Base-by-base conservation (phyloP, 345 rosid species). In the Salix dunnii region DNA sequence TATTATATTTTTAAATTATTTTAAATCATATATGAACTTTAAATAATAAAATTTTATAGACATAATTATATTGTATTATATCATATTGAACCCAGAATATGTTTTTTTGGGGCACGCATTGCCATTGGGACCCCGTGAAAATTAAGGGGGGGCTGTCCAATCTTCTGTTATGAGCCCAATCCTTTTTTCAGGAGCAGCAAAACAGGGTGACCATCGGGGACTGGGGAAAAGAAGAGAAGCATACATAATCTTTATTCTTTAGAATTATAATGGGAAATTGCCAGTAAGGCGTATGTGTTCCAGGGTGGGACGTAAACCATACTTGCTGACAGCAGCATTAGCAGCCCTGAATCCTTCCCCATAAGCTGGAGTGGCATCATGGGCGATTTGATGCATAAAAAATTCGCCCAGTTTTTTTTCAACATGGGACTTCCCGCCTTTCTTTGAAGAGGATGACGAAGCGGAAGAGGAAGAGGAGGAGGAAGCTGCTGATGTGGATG, bases 381-480 rank as follows among this genome's bases (percentile, higher is more conserved):
- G 85, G 16, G 89, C 90, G 20, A 96, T 96, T 79, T 93, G 99
- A 74, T 91, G 87, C 84, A 85, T 86, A 86, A 96, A 96, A 76
- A 96, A 96, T 82, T 96, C 85, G 1, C 98, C 98, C 27, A 96
- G 90, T 79, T 87, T 96, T 60, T 86, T 90, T 75, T 95, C 98
- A 12, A 83, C 88, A 18, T 75, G 71, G 36, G 99, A 90, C 76
- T 73, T 96, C 48, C 82, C 83, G 16, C 98, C 97, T 85, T 91
- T 93, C 86, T 93, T 93, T 0, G 92, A 91, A 14, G 85, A 82
- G 0, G 87, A 86, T 0, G 85, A 82, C 0, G 86, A 81, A 20
- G 86, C 80, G 1, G 89, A 86, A 20, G 86, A 82, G 1, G 89
- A 86, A 1, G 82, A 78, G 0, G 86, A 81, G 16, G 93, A 85